These are phyloP conservation scores for Kalanchoe fedtschenkoi DNA, from an alignment of 164 flowering plant genomes.

Conservation along the genomic window DNA sequence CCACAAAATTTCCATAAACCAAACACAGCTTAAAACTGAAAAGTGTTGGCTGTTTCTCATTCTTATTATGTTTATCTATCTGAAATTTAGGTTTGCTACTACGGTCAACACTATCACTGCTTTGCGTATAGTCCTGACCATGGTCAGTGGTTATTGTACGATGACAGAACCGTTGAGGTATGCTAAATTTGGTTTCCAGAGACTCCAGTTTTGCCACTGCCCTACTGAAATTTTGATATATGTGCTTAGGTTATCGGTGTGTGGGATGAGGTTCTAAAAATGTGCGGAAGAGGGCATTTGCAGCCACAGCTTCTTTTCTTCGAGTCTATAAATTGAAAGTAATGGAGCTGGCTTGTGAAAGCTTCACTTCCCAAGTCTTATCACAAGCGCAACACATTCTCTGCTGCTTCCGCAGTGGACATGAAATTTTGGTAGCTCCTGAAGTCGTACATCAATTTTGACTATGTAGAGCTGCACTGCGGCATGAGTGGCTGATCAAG, in stretches of 20 bases:
- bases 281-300: conserved; percentile 82
- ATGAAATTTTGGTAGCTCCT: no score
- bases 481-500: no score
- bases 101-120: conserved; percentile 97
- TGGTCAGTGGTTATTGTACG: conserved; percentile 81
- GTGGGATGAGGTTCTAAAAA: conserved; percentile 73
- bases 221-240: conserved; percentile 3
- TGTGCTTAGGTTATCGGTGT: conserved; percentile 65
- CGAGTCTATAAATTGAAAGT: conserved; percentile 67
- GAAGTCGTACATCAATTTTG: no score
- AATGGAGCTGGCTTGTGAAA: conserved; percentile 3
- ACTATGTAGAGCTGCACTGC: no score
- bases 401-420: no score
- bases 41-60: not conserved
- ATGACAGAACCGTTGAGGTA: conserved; percentile 93
- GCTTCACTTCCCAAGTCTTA: no score
- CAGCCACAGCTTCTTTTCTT: conserved; percentile 96
- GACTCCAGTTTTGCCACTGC: not conserved
- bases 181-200: not conserved
- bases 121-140: conserved; percentile 80
- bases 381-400: no score
- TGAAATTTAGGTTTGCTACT: conserved; percentile 72
- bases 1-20: no score
- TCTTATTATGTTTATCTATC: not conserved
- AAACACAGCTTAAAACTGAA: no score